Evolutionary conservation across 2,329 filamentous ascomycete species (phyloP), one percentile per base, ranked within the genome.

Genomic region (Biscogniauxia mediterranea): DNA sequence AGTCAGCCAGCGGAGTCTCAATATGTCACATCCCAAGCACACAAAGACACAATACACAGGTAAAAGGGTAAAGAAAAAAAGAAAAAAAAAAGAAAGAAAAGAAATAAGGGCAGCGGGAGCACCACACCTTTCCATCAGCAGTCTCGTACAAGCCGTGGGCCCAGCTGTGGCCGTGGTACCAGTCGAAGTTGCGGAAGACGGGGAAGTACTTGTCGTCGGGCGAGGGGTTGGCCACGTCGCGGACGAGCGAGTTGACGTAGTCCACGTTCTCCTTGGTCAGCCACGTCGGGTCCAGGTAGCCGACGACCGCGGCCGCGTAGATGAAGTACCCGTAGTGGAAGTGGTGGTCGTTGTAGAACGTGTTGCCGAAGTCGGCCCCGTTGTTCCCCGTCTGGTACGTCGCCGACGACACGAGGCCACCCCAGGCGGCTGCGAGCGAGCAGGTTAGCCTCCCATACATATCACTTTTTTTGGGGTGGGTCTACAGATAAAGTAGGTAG

Each of bases 91-190:
- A n/a, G n/a, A n/a, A 2, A 32, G 28, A 32, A 23, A 23, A 23
- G 5, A 23, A 23, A 23, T 3, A 5, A 5, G 23, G 23, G 23
- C 2, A 5, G 23, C 2, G 23, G 11, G 13, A 3, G 46, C 11
- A 19, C 46, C 69, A 57, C 54, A 80, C 87, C 77, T 93, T 93
- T 63, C 91, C 91, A 73, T 94, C 90, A 59, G 79, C 80, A 46
- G 84, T 82, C 64, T 90, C 85, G 69, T 86, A 91, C 5, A 94
- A 77, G 1, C 91, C 91, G 59, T 92, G 92, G 2, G 94, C 94
- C 92, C 94, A 97, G 61, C 89, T 93, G 80, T 98, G 95, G 1
- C 94, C 95, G 71, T 96, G 88, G 75, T 89, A 98, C 92, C 92
- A 97, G 76, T 98, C 95, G 71, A 97, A 98, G 60, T 82, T 86